A percentile compares a stretch with the other conserved stretches of the same genome.
phyloP scores from a whole-genome alignment of 352 stramenopile genomes.

The Phytophthora niederhauseri region DNA sequence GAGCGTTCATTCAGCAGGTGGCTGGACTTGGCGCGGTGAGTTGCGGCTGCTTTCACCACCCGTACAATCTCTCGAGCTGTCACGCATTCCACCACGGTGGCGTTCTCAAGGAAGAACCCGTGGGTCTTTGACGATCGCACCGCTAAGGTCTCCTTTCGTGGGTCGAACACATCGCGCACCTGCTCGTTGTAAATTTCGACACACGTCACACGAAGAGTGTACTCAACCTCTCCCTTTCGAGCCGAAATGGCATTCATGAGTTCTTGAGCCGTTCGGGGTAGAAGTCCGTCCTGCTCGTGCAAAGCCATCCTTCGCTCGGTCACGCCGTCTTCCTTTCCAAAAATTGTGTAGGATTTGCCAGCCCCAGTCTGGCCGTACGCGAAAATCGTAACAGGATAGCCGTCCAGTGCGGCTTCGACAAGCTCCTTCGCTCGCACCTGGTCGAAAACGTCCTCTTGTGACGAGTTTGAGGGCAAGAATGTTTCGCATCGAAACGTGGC shows the following conservation, averaged over 20 bases:
- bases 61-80: conserved; percentile 63
- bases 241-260: conserved; percentile 61
- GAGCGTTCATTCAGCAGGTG: conserved; percentile 73
- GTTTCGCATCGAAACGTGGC: conserved; percentile 73
- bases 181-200: conserved; percentile 85
- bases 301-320: conserved; percentile 35
- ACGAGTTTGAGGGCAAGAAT: conserved; percentile 44
- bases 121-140: conserved; percentile 69
- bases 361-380: conserved; percentile 77
- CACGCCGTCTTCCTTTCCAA: conserved; percentile 57
- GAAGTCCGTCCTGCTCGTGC: conserved; percentile 51
- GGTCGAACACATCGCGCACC: conserved; percentile 69
- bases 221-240: conserved; percentile 46
- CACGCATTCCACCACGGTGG: conserved; percentile 65
- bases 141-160: conserved; percentile 56
- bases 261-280: conserved; percentile 53
- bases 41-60: conserved; percentile 64
- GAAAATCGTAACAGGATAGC: conserved; percentile 77
- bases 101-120: conserved; percentile 77
- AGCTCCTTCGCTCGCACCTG: conserved; percentile 49
- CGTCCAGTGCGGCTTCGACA: conserved; percentile 57
- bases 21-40: conserved; percentile 70
- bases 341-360: conserved; percentile 81
- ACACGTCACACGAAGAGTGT: conserved; percentile 68
- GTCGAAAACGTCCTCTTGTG: conserved; percentile 65